Percentiles rank a stretch among this genome's conserved stretches.
Conservation (phyloP, 352 stramenopile genomes). For the Pythium grandisporangium region DNA sequence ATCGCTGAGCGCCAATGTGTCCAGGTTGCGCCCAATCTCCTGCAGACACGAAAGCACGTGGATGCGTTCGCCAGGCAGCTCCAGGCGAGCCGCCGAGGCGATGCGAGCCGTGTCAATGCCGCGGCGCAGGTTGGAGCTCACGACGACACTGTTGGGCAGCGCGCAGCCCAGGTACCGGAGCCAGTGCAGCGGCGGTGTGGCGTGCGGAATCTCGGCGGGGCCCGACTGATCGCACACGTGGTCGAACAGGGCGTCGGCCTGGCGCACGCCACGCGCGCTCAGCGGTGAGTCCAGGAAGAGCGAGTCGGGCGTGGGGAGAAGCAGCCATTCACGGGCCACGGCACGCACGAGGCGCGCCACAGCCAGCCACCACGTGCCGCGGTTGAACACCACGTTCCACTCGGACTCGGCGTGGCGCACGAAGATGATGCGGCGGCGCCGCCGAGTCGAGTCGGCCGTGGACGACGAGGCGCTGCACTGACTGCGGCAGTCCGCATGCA, state of each 20-base stretch:
- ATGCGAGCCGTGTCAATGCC: conserved; percentile 78
- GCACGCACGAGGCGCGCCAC: conserved; percentile 38
- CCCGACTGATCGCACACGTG: conserved; percentile 22
- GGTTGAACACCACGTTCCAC: conserved; percentile 88
- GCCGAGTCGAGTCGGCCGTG: neutral
- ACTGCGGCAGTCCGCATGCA: too few species aligned
- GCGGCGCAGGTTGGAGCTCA: conserved; percentile 62
- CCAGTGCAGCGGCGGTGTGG: conserved; percentile 10
- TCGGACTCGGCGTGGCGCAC: conserved; percentile 83
- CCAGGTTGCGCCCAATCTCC: conserved; percentile 80
- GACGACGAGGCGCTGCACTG: too few species aligned
- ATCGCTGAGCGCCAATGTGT: conserved; percentile 69
- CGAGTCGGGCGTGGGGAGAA: conserved; percentile 59
- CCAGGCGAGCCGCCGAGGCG: conserved; percentile 47
- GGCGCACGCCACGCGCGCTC: conserved; percentile 40
- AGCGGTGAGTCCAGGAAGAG: conserved; percentile 83
- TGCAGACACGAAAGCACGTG: conserved; percentile 79
- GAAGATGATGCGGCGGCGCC: conserved; percentile 65
- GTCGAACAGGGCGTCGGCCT: conserved; percentile 43
- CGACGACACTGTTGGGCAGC: conserved; percentile 47
- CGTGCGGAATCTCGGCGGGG: conserved; percentile 8
- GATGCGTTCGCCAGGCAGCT: conserved; percentile 45
- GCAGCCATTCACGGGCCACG: conserved; percentile 51
- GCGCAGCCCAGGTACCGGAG: conserved; percentile 39
- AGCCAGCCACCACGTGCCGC: conserved; percentile 35